Evolutionary conservation across 441 rosid species (phyloP).

Genomic region (Erysimum cheiri): DNA sequence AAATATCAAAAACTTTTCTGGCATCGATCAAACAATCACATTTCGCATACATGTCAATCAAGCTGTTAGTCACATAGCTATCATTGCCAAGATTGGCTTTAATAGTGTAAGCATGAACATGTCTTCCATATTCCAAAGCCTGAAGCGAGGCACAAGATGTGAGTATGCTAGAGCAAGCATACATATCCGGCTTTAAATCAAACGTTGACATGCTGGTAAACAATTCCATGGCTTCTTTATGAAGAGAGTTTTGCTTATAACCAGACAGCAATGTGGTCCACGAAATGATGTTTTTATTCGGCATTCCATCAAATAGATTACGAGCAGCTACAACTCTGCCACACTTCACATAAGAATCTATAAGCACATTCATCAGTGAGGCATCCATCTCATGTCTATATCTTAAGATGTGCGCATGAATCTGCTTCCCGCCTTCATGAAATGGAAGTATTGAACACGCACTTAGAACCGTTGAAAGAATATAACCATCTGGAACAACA

Average conservation of each 20-base stretch:
- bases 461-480: constrained; percentile 56
- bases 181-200: constrained; percentile 56
- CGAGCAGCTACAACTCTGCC: constrained; percentile 48
- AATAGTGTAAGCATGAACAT: constrained; percentile 67
- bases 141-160: constrained; percentile 66
- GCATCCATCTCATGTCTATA: constrained; percentile 57
- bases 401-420: constrained; percentile 62
- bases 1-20: constrained; percentile 58
- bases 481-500: constrained; percentile 52
- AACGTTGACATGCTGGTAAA: constrained; percentile 50
- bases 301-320: constrained; percentile 55
- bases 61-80: constrained; percentile 60
- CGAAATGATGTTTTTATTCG: constrained; percentile 53
- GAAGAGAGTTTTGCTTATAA: constrained; percentile 58
- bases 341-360: constrained; percentile 62
- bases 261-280: constrained; percentile 72
- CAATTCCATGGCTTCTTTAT: constrained; percentile 55
- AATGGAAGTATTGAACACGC: constrained; percentile 56
- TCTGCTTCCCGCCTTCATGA: constrained; percentile 65
- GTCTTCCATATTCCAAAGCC: constrained; percentile 59
- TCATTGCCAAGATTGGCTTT: constrained; percentile 63
- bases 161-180: constrained; percentile 68
- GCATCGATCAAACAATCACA: constrained; percentile 60
- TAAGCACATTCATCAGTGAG: constrained; percentile 58
- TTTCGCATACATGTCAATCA: constrained; percentile 79